Conservation (phyloP, 768 basidiomycete species). For the Dioszegia aurantiaca region DNA sequence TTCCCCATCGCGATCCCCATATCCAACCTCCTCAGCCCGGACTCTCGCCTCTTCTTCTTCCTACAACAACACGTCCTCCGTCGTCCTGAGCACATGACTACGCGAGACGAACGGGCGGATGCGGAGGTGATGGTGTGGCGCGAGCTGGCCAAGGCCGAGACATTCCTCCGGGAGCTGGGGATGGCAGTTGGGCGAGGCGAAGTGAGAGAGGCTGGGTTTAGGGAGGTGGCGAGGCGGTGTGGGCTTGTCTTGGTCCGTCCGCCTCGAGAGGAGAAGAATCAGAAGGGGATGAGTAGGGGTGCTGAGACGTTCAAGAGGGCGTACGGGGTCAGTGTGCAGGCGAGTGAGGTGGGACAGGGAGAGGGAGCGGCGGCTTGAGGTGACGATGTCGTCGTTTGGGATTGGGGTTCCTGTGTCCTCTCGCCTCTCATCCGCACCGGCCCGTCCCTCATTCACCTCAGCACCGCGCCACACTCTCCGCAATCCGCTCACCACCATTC, state of each 20-base stretch:
- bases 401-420: too few relatives aligned
- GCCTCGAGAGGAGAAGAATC: background rate
- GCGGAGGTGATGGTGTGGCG: slow-evolving; percentile 36
- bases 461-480: too few relatives aligned
- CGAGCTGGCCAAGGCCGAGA: slow-evolving; percentile 33
- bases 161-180: slow-evolving; percentile 31
- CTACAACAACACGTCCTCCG: slow-evolving; percentile 33
- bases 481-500: too few relatives aligned
- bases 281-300: slow-evolving; percentile 4
- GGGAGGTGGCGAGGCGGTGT: slow-evolving; percentile 21
- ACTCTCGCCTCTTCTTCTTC: slow-evolving; percentile 34
- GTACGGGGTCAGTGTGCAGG: background rate
- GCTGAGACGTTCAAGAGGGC: background rate
- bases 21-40: slow-evolving; percentile 25
- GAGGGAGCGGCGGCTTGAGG: too few relatives aligned
- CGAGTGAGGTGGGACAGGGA: too few relatives aligned
- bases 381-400: too few relatives aligned
- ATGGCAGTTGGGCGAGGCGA: slow-evolving; percentile 22
- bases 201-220: slow-evolving; percentile 23
- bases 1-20: slow-evolving; percentile 32
- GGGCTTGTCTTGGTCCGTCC: slow-evolving; percentile 7
- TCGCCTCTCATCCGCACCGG: too few relatives aligned
- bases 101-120: slow-evolving; percentile 9
- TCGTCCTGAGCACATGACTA: slow-evolving; percentile 2
- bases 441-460: too few relatives aligned